Evolutionary conservation across 2,329 filamentous ascomycete species (phyloP).

Genomic region (Neofusicoccum laricinum): DNA sequence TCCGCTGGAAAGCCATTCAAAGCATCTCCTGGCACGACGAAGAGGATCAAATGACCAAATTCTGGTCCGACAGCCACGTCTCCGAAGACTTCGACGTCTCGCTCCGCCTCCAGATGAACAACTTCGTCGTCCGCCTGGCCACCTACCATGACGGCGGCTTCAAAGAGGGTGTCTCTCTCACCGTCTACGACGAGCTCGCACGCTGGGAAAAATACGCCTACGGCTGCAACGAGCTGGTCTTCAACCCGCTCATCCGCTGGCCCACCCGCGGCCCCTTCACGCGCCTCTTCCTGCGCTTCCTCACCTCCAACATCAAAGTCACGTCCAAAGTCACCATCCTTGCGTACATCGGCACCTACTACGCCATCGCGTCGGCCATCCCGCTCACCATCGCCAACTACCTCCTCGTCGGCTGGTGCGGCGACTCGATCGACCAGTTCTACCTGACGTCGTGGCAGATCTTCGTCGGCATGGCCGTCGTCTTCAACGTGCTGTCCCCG

Average conservation of each 20-base stretch:
- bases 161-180: slow-evolving; percentile 21
- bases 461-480: slow-evolving; percentile 16
- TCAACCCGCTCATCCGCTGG: slow-evolving; percentile 18
- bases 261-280: slow-evolving; percentile 17
- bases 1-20: slow-evolving; percentile 20
- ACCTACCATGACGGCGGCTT: slow-evolving; percentile 19
- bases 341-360: slow-evolving; percentile 20
- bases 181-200: slow-evolving; percentile 19
- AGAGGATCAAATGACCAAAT: slow-evolving; percentile 12
- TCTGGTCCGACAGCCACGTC: slow-evolving; percentile 20
- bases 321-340: slow-evolving; percentile 20
- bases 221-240: slow-evolving; percentile 20
- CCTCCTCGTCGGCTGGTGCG: slow-evolving; percentile 19
- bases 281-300: slow-evolving; percentile 17
- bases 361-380: slow-evolving; percentile 17
- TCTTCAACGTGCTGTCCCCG: slow-evolving; percentile 18
- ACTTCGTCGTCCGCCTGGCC: slow-evolving; percentile 18
- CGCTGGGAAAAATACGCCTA: slow-evolving; percentile 21
- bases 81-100: slow-evolving; percentile 21
- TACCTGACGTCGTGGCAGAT: slow-evolving; percentile 20
- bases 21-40: slow-evolving; percentile 12
- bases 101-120: slow-evolving; percentile 19
- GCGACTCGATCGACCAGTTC: slow-evolving; percentile 18
- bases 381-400: slow-evolving; percentile 19
- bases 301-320: slow-evolving; percentile 18